Evolutionary conservation across 192 early-diverging fungal genomes (phyloP).

Genomic region (Umbelopsis vinacea): DNA sequence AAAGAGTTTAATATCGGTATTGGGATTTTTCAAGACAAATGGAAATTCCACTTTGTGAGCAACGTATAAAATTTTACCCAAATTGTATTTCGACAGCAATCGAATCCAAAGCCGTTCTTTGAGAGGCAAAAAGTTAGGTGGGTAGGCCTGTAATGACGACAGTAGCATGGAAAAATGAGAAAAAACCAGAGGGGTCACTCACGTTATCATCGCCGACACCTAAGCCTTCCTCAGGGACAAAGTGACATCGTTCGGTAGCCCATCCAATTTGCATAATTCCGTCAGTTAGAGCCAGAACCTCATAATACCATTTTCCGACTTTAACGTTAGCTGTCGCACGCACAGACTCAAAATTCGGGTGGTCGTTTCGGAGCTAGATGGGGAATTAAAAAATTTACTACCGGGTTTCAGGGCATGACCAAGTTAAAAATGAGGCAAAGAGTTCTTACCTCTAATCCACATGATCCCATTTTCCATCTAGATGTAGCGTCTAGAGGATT

Average conservation of each 20-base stretch:
- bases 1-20: not conserved
- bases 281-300: conserved; percentile 63
- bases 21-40: not conserved
- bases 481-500: conserved; percentile 60
- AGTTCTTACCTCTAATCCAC: conserved; percentile 49
- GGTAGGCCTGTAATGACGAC: no score
- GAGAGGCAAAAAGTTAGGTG: conserved; percentile 9
- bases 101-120: conserved; percentile 74
- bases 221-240: conserved; percentile 78
- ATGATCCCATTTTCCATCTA: conserved; percentile 56
- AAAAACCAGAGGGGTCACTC: conserved; percentile 24
- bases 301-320: conserved; percentile 73
- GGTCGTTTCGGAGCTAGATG: conserved; percentile 71
- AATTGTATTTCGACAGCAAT: conserved; percentile 71
- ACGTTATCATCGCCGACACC: conserved; percentile 73
- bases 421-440: not conserved
- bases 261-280: conserved; percentile 89
- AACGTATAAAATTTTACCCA: conserved; percentile 61
- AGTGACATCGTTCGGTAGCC: conserved; percentile 63
- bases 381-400: not conserved
- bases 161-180: not conserved
- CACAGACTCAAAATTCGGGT: conserved; percentile 80
- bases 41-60: not conserved
- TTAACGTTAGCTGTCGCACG: conserved; percentile 57
- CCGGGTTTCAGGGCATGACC: not conserved